phyloP scores from a whole-genome alignment of 2,329 filamentous ascomycete genomes.

The Ascochyta lentis region DNA sequence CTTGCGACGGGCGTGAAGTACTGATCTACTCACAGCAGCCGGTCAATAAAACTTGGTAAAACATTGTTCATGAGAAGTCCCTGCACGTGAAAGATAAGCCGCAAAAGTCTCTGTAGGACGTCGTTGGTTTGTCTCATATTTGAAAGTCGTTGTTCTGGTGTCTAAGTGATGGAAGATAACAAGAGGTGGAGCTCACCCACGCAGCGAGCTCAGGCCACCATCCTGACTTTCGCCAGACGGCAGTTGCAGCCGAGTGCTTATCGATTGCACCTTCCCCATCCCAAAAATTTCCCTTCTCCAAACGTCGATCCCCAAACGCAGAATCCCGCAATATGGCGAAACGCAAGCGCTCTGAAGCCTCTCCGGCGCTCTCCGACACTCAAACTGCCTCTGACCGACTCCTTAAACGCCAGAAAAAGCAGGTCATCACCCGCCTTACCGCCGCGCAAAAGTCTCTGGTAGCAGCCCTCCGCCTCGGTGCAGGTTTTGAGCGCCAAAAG shows the following conservation, averaged over 20 bases:
- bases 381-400: slow-evolving; percentile 9
- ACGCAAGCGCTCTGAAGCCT: slow-evolving; percentile 38
- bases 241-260: slow-evolving; percentile 6
- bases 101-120: no score
- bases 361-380: slow-evolving; percentile 18
- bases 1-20: no score
- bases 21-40: no score
- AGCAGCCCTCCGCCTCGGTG: slow-evolving; percentile 72
- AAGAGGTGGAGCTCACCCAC: no score
- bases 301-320: not conserved
- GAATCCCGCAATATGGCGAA: slow-evolving; percentile 37
- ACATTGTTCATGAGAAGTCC: no score
- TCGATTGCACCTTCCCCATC: slow-evolving; percentile 5
- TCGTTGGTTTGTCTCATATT: no score
- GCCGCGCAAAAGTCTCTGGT: slow-evolving; percentile 64
- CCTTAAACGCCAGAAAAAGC: slow-evolving; percentile 30
- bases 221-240: not conserved
- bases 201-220: no score
- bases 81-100: no score
- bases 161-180: no score
- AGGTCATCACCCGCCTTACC: slow-evolving; percentile 55
- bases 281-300: slow-evolving; percentile 15
- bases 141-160: no score
- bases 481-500: slow-evolving; percentile 80
- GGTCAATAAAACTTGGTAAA: no score